Percentiles rank a stretch among this genome's conserved stretches.
phyloP scores from a whole-genome alignment of 2,329 filamentous ascomycete genomes.

The Venturiaceae sp. region DNA sequence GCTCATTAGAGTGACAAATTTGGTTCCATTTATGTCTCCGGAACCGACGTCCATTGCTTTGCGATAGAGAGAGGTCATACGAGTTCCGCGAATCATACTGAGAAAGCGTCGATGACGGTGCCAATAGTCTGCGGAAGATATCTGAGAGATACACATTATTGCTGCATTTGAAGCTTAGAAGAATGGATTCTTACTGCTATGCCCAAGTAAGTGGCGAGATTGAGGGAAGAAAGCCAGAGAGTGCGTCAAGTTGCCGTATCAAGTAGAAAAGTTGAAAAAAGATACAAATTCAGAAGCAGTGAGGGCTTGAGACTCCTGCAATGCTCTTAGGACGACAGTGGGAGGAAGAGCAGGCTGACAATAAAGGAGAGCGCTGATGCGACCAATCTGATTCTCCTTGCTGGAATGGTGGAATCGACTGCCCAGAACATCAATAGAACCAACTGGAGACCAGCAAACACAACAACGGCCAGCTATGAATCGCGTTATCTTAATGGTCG shows the following conservation, averaged over 20 bases:
- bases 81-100: background rate
- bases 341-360: constrained; percentile 19
- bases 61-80: too few species aligned
- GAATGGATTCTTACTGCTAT: too few species aligned
- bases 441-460: constrained; percentile 9
- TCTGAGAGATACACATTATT: background rate
- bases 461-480: background rate
- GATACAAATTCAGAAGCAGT: constrained; percentile 35
- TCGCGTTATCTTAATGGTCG: too few species aligned
- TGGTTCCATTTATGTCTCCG: too few species aligned
- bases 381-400: too few species aligned
- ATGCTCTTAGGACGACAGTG: constrained; percentile 39
- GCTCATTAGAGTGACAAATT: constrained; percentile 17
- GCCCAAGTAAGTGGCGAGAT: background rate
- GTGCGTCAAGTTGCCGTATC: constrained; percentile 37
- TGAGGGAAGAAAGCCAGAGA: background rate
- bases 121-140: background rate
- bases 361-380: constrained; percentile 20
- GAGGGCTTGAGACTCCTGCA: constrained; percentile 36
- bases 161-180: background rate
- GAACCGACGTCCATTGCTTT: too few species aligned
- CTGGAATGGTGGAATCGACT: too few species aligned
- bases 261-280: constrained; percentile 34
- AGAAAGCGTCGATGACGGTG: background rate
- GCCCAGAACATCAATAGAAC: too few species aligned